Conservation (phyloP, 2,329 filamentous ascomycete genomes). For the Nectriaceae sp. region DNA sequence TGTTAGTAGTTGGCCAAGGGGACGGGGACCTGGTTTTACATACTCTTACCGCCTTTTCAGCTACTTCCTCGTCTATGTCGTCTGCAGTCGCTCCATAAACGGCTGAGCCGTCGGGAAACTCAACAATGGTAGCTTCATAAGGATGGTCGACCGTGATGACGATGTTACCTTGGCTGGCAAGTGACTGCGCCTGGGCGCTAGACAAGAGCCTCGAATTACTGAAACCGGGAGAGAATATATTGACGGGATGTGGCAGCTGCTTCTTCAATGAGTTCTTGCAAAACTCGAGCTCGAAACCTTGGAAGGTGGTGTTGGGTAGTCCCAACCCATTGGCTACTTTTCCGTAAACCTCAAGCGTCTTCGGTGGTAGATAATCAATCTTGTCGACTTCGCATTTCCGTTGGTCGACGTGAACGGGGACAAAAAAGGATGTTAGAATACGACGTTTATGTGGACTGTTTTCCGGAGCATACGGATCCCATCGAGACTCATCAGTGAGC, state of each 20-base stretch:
- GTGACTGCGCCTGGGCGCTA: slow-evolving; percentile 38
- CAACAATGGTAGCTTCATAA: slow-evolving; percentile 42
- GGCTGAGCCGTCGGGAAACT: slow-evolving; percentile 42
- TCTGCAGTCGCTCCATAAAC: slow-evolving; percentile 4
- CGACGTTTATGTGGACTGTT: slow-evolving; percentile 15
- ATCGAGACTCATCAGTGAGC: slow-evolving; percentile 19
- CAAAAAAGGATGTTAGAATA: slow-evolving; percentile 13
- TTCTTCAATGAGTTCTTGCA: slow-evolving; percentile 14
- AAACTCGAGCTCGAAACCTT: slow-evolving; percentile 15
- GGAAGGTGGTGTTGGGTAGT: slow-evolving; percentile 10
- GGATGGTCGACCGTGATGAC: slow-evolving; percentile 50
- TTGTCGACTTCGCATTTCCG: slow-evolving; percentile 6
- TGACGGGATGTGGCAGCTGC: slow-evolving; percentile 23
- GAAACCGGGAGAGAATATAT: slow-evolving; percentile 46
- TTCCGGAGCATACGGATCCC: slow-evolving; percentile 19
- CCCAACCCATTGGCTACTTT: slow-evolving; percentile 4
- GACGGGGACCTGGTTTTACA: not conserved
- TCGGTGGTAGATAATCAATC: slow-evolving; percentile 16
- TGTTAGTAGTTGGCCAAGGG: not conserved
- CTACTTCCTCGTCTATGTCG: slow-evolving; percentile 20
- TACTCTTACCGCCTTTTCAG: slow-evolving; percentile 9
- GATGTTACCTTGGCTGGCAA: slow-evolving; percentile 46
- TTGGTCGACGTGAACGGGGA: slow-evolving; percentile 4
- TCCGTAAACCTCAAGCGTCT: slow-evolving; percentile 6
- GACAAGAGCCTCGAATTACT: slow-evolving; percentile 41